These are phyloP conservation scores for Striga hermonthica DNA, from an alignment of 305 asterid genomes.

Conservation along the genomic window DNA sequence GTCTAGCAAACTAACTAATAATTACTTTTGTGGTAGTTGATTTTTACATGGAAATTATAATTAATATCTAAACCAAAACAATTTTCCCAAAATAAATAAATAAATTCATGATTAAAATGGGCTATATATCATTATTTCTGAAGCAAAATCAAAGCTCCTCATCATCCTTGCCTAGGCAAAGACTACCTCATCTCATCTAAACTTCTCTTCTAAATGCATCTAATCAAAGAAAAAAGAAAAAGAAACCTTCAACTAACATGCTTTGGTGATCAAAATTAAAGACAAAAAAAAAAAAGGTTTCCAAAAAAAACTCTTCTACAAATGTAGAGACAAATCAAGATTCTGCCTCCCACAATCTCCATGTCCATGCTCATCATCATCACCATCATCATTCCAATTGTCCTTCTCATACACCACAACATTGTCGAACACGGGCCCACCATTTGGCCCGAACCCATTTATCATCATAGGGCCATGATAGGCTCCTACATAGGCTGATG, in stretches of 20 bases:
- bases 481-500: constrained; percentile 26
- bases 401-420: constrained; percentile 11
- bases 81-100: not conserved
- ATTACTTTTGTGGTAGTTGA: no score
- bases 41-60: no score
- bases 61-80: not conserved
- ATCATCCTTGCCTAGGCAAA: not conserved
- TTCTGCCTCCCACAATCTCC: constrained; percentile 43
- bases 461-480: constrained; percentile 25
- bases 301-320: constrained; percentile 34
- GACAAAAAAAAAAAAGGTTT: not conserved
- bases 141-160: no score
- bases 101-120: not conserved
- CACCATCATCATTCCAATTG: constrained; percentile 3
- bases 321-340: constrained; percentile 84
- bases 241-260: not conserved
- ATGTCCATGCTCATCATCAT: constrained; percentile 1
- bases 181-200: not conserved
- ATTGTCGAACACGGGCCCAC: constrained; percentile 28
- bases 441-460: constrained; percentile 18
- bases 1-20: no score
- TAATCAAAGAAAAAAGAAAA: not conserved
- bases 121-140: no score
- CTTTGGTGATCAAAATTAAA: not conserved
- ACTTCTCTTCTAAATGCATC: not conserved